These are phyloP conservation scores for Candida vartiovaarae DNA, from an alignment of 805 yeast genomes.

Conservation along the genomic window DNA sequence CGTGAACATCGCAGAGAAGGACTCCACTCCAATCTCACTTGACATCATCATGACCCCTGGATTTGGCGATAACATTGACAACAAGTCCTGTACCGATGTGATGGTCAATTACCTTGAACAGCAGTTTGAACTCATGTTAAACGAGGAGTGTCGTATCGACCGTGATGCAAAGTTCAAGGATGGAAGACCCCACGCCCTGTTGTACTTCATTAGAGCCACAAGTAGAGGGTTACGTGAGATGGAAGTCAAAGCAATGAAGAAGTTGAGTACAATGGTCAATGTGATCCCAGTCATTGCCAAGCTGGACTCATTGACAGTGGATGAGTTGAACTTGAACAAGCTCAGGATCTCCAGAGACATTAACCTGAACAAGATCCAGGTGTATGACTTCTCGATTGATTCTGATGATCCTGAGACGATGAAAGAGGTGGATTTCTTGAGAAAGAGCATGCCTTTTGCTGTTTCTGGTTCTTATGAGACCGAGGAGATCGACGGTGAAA, in stretches of 20 bases:
- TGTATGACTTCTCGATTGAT: constrained; percentile 60
- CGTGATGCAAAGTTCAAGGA: constrained; percentile 68
- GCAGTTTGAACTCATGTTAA: constrained; percentile 65
- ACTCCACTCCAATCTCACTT: constrained; percentile 43
- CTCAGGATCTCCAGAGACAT: constrained; percentile 49
- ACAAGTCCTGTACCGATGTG: constrained; percentile 39
- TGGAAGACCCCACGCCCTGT: constrained; percentile 67
- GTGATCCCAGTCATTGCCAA: constrained; percentile 77
- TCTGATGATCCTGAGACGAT: constrained; percentile 16
- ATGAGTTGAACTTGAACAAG: constrained; percentile 53
- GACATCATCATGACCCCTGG: constrained; percentile 69
- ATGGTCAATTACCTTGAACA: constrained; percentile 57
- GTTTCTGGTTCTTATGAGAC: constrained; percentile 50
- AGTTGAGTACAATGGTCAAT: constrained; percentile 66
- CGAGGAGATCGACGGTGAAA: constrained; percentile 23
- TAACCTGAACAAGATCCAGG: constrained; percentile 47
- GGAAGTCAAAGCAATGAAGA: constrained; percentile 66
- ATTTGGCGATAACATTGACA: constrained; percentile 70
- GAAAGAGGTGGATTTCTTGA: constrained; percentile 28
- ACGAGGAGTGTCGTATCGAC: constrained; percentile 67
- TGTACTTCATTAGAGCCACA: constrained; percentile 69
- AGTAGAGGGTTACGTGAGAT: constrained; percentile 62
- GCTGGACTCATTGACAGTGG: constrained; percentile 68
- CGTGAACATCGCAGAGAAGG: constrained; percentile 52
- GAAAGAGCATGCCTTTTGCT: constrained; percentile 54